Base-by-base conservation (phyloP, 257 asterid genomes). In the Capsicum baccatum region DNA sequence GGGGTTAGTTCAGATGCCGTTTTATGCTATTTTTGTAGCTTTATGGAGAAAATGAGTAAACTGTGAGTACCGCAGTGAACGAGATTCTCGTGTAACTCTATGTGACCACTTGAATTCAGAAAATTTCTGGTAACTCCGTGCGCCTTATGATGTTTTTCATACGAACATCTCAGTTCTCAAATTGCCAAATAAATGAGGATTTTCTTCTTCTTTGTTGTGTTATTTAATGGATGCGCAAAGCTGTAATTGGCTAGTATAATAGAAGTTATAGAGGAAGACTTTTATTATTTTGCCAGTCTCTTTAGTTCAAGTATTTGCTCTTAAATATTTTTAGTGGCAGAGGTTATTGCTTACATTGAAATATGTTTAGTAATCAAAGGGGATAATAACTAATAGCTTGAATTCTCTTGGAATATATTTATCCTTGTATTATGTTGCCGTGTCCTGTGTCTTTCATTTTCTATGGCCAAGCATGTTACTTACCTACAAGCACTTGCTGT, bases 21-120 rank as follows among this genome's bases (percentile, higher is more conserved):
- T 26, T 26, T 26, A 26, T 26, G 26, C 0, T 26, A 26, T 26
- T 26, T 26, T 26, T 26, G 26, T 89, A 57, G 92, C 90, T 26
- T 84, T 87, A 63, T 89, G 92, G 92, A 89, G 89, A 84, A 89
- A 89, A 79, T 71, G 83, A 58, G 85, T 69, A 56, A 87, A 89
- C 78, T 74, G 58, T 7, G 71, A 84, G 76, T 76, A 73, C 67
- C 86, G 90, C 82, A 80, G 59, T 80, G 87, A 83, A 56, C 83
- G 85, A 68, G 90, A 89, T 50, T 60, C 88, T 80, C 84, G 37
- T 74, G 90, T 85, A 19, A 79, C 79, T 64, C 83, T 82, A 71
- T 89, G 92, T 83, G 83, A 56, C 55, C 57, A 63, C 60, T 55
- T 85, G 14, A 84, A 86, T 16, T 54, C 81, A 57, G 87, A 86